These are phyloP conservation scores for Rhododendron henanense DNA, from an alignment of 148 eudicot genomes.

Conservation along the genomic window DNA sequence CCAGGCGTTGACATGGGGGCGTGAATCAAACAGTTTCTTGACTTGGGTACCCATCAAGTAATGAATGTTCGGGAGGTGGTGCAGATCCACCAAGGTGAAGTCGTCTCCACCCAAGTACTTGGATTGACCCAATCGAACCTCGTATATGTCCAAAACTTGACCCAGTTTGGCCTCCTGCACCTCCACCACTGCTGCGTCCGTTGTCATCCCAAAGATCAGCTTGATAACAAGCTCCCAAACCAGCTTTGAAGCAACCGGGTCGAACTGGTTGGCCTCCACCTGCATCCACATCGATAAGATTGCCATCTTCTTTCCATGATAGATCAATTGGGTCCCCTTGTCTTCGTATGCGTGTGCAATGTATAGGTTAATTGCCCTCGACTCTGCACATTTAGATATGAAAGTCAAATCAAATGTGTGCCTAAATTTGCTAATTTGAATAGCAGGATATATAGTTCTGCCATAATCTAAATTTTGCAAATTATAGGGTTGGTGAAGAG, in stretches of 20 bases:
- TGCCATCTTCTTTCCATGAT: constrained; percentile 43
- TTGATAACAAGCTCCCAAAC: constrained; percentile 39
- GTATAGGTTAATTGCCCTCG: neutral
- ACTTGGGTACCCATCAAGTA: constrained; percentile 32
- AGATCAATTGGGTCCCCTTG: constrained; percentile 18
- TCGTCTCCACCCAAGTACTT: constrained; percentile 70
- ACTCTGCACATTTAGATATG: neutral
- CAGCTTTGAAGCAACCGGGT: constrained; percentile 38
- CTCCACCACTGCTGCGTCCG: constrained; percentile 34
- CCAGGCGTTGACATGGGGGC: constrained; percentile 58
- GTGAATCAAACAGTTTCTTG: constrained; percentile 35
- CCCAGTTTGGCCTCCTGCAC: constrained; percentile 40
- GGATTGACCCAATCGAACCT: constrained; percentile 42
- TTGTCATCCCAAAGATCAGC: constrained; percentile 33
- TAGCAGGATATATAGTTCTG: neutral
- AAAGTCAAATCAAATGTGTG: neutral
- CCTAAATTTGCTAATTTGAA: neutral
- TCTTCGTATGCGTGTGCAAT: neutral
- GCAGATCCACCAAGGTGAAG: constrained; percentile 59
- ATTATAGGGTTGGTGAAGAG: neutral
- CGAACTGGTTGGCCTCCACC: constrained; percentile 64
- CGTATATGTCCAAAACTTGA: constrained; percentile 62
- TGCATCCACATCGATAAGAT: constrained; percentile 40
- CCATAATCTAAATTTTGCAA: neutral
- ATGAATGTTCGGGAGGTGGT: constrained; percentile 50